Evolutionary conservation across 306 rosid genomes (phyloP), one percentile per base, ranked within the genome.

Genomic region (Medicago lupulina): DNA sequence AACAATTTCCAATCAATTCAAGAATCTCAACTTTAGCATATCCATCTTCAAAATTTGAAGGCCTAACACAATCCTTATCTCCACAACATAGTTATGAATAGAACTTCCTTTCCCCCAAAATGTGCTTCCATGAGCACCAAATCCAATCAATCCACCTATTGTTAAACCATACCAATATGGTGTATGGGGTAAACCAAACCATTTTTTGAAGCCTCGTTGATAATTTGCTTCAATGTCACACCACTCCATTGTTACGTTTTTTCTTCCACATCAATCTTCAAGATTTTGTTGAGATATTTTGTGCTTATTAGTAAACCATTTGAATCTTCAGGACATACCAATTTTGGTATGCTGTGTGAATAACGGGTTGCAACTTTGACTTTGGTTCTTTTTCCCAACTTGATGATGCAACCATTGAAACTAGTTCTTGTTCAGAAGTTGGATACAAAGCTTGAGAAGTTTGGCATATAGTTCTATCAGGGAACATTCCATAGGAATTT

Each of bases 111-210:
- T 82, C 0, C 90, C 89, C 96, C 92, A 91, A 76, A 91, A 39
- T 2, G 97, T 78, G 80, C 98, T 91, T 2, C 96, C 97, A 51
- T 94, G 98, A 0, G 98, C 97, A 61, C 97, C 97, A 0, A 90
- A 91, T 41, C 96, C 89, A 57, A 94, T 23, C 2, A 91, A 31
- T 2, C 98, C 98, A 0, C 97, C 97, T 4, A 91, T 77, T 4
- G 92, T 94, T 40, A 91, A 18, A 1, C 98, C 98, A 89, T 83
- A 87, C 97, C 98, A 94, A 67, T 94, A 94, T 0, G 96, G 97
- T 0, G 92, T 40, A 31, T 86, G 77, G 0, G 96, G 93, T 81
- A 91, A 0, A 88, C 94, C 82, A 94, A 60, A 3, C 90, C 91
- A 0, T 46, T 88, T 63, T 53, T 73, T 0, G 93, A 88, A 41